Percentiles rank a stretch among this genome's conserved stretches.
These are phyloP conservation scores for Pleurotus pulmonarius DNA, from an alignment of 768 basidiomycete species.

Conservation along the genomic window DNA sequence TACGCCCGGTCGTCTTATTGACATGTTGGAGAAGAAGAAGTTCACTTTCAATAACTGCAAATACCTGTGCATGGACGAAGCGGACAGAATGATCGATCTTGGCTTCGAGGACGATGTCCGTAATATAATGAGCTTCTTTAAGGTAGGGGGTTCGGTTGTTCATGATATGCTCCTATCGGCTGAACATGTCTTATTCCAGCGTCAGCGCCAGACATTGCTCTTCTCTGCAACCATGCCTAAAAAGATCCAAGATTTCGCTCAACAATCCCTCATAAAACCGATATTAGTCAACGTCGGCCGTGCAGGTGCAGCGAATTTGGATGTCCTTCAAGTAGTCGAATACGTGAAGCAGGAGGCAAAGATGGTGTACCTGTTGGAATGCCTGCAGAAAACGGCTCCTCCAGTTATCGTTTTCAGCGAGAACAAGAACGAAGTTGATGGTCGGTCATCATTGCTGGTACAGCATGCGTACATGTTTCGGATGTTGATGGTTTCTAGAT, in stretches of 20 bases:
- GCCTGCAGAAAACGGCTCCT: conserved; percentile 96
- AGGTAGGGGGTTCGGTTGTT: conserved; percentile 41
- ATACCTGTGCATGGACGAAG: conserved; percentile 98
- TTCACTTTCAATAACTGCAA: conserved; percentile 94
- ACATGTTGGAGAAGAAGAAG: conserved; percentile 95
- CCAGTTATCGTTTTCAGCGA: conserved; percentile 98
- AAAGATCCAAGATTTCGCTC: conserved; percentile 98
- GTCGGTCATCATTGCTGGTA: conserved; percentile 35
- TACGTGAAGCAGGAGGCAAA: conserved; percentile 99
- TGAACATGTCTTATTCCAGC: conserved; percentile 36
- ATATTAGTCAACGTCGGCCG: conserved; percentile 96
- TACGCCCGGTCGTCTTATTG: conserved; percentile 93
- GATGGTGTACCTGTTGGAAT: conserved; percentile 98
- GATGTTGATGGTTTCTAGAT: conserved; percentile 44
- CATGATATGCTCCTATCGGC: neutral
- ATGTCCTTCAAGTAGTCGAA: conserved; percentile 95
- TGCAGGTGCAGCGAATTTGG: conserved; percentile 95
- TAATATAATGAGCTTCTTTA: conserved; percentile 99
- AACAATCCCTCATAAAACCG: conserved; percentile 92
- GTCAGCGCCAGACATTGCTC: conserved; percentile 93
- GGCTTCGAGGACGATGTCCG: conserved; percentile 99
- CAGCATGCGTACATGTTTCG: conserved; percentile 1
- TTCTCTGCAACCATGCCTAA: conserved; percentile 99
- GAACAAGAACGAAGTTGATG: conserved; percentile 99
- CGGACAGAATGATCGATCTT: conserved; percentile 98